phyloP scores from a whole-genome alignment of 345 rosid species.

The Rhodomyrtus tomentosa region DNA sequence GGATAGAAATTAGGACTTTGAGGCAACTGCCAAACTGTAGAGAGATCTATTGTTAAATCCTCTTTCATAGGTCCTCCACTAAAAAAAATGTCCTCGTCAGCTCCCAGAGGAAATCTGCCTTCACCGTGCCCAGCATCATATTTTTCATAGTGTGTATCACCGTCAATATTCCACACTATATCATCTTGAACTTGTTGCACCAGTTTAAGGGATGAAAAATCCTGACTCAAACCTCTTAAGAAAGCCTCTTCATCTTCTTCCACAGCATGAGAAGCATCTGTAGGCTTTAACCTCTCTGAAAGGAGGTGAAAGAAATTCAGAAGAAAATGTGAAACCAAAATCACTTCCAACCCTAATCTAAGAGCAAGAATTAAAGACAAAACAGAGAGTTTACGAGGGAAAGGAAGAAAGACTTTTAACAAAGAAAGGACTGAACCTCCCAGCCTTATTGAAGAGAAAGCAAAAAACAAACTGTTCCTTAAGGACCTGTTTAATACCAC shows the following conservation, averaged over 20 bases:
- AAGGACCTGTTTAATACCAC: neutral
- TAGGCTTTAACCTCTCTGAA: conserved; percentile 50
- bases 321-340: neutral
- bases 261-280: conserved; percentile 51
- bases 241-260: conserved; percentile 90
- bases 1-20: conserved; percentile 36
- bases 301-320: neutral
- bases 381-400: neutral
- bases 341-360: neutral
- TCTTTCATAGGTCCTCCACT: conserved; percentile 64
- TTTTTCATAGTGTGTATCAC: conserved; percentile 21
- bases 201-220: conserved; percentile 18
- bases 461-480: neutral
- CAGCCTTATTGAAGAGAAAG: neutral
- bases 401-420: neutral
- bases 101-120: conserved; percentile 14
- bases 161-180: conserved; percentile 18
- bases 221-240: conserved; percentile 42
- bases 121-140: conserved; percentile 20
- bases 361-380: neutral
- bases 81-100: conserved; percentile 33
- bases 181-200: conserved; percentile 28
- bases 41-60: conserved; percentile 20
- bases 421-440: neutral
- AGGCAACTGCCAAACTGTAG: conserved; percentile 40